A percentile compares a stretch with the other conserved stretches of the same genome.
phyloP scores from a whole-genome alignment of 2,329 filamentous ascomycete genomes.

The Parafenestella ontariensis region DNA sequence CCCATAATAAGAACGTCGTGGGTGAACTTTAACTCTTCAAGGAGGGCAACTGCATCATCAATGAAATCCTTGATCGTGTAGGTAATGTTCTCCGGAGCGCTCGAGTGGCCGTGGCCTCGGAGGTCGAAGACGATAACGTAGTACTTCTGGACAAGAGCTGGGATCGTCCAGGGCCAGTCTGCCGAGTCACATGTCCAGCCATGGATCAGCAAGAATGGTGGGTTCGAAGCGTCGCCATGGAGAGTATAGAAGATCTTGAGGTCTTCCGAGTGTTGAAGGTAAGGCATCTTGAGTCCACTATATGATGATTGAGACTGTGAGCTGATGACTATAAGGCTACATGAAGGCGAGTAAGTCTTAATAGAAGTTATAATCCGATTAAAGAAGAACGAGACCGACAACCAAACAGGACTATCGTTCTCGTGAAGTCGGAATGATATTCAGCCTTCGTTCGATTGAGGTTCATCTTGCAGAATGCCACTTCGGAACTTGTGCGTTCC shows the following conservation, averaged over 20 bases:
- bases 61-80: conserved; percentile 10
- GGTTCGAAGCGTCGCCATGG: conserved; percentile 11
- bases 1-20: conserved; percentile 17
- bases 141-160: conserved; percentile 15
- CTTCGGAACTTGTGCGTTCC: not conserved
- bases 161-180: conserved; percentile 27
- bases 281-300: conserved; percentile 15
- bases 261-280: conserved; percentile 9
- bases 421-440: not conserved
- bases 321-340: not conserved
- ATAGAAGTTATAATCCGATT: not conserved
- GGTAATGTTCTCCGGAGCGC: conserved; percentile 6
- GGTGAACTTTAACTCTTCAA: conserved; percentile 10
- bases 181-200: conserved; percentile 23
- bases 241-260: conserved; percentile 27
- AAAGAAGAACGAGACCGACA: not conserved
- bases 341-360: not conserved
- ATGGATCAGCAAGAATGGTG: conserved; percentile 25
- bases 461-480: not conserved
- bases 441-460: not conserved
- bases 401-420: not conserved
- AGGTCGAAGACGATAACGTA: conserved; percentile 22
- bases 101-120: conserved; percentile 26
- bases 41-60: conserved; percentile 15
- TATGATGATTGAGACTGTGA: not conserved